A percentile compares a stretch with the other conserved stretches of the same genome.
Evolutionary conservation across 345 rosid genomes (phyloP).

Genomic region (Arabis alpina): DNA sequence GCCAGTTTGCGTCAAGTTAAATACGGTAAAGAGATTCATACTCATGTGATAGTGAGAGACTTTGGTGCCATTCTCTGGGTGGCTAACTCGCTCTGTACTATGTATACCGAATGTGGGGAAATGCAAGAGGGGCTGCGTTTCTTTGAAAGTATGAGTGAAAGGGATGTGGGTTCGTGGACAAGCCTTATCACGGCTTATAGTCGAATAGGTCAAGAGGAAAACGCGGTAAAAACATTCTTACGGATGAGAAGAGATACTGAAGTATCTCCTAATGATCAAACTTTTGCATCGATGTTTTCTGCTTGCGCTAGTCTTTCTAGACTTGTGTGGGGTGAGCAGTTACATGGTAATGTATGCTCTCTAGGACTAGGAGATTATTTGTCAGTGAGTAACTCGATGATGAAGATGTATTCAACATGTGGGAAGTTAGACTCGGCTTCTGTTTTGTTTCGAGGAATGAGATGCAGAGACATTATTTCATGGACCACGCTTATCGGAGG

Average conservation of each 20-base stretch:
- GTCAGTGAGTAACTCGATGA: conserved; percentile 67
- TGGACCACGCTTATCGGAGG: conserved; percentile 88
- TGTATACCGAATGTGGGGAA: conserved; percentile 85
- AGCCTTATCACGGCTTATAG: conserved; percentile 56
- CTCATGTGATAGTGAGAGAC: conserved; percentile 61
- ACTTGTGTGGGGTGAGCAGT: conserved; percentile 77
- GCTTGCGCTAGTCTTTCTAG: conserved; percentile 66
- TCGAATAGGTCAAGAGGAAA: conserved; percentile 62
- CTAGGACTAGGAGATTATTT: conserved; percentile 54
- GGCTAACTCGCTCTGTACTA: conserved; percentile 67
- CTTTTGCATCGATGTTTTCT: conserved; percentile 72
- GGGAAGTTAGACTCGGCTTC: conserved; percentile 60
- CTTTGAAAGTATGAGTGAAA: conserved; percentile 62
- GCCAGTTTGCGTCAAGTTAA: conserved; percentile 62
- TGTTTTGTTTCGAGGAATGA: conserved; percentile 58
- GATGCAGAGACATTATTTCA: conserved; percentile 65
- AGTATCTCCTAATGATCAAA: conserved; percentile 67
- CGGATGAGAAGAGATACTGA: conserved; percentile 57
- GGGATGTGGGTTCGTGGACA: conserved; percentile 90
- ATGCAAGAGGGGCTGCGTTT: conserved; percentile 56
- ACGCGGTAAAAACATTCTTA: conserved; percentile 60
- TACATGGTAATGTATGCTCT: conserved; percentile 66
- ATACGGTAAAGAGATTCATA: conserved; percentile 78
- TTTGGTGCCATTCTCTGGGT: conserved; percentile 57
- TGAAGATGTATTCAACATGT: conserved; percentile 78